phyloP scores from a whole-genome alignment of 1,284 basidiomycete genomes.

The Rhodofomes roseus region DNA sequence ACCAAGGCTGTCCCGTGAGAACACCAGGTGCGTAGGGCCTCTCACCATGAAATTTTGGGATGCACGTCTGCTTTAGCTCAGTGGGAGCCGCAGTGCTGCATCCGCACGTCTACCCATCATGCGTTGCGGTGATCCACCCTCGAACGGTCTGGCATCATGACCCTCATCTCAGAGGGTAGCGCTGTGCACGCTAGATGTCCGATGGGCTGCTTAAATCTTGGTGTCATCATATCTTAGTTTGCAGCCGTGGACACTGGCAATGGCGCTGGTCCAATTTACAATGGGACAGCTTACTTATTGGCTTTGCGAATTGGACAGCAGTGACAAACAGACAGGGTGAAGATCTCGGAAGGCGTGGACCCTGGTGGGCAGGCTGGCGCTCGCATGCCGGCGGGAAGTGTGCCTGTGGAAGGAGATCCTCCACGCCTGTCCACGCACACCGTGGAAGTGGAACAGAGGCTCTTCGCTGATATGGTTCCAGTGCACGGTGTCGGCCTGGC shows the following conservation, averaged over 20 bases:
- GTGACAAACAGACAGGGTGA: conserved; percentile 1
- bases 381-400: conserved; percentile 2
- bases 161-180: not conserved
- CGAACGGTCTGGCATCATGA: not conserved
- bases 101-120: not conserved
- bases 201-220: not conserved
- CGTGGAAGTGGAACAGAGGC: not conserved
- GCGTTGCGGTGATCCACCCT: not conserved
- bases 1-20: conserved; percentile 2
- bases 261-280: not conserved
- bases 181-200: not conserved
- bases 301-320: not conserved
- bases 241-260: not conserved
- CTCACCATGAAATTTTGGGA: not conserved
- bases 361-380: not conserved
- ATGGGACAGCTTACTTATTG: not conserved
- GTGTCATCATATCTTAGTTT: not conserved
- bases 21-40: not conserved
- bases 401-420: not conserved
- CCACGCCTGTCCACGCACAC: not conserved
- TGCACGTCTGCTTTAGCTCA: not conserved
- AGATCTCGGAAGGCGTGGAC: conserved; percentile 4
- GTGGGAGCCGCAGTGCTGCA: not conserved
- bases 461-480: conserved; percentile 4
- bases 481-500: not conserved